phyloP scores from a whole-genome alignment of 352 stramenopile species.

The Phytophthora megakarya region DNA sequence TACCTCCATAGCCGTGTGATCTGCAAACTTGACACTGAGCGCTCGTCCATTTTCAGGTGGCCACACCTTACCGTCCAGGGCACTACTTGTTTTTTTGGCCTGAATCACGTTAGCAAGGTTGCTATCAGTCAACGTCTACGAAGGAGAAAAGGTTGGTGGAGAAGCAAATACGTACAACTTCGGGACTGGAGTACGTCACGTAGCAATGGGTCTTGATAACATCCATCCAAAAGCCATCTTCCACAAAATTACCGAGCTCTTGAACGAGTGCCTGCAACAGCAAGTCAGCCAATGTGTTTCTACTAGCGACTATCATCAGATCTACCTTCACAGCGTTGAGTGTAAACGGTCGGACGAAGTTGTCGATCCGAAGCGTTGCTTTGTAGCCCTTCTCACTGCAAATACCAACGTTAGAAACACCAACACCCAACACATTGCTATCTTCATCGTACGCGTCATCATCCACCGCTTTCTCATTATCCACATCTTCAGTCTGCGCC shows the following conservation, averaged over 20 bases:
- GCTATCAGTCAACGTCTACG: neutral
- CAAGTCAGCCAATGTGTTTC: neutral
- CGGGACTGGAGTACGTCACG: constrained; percentile 64
- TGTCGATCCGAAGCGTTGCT: constrained; percentile 62
- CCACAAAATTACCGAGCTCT: constrained; percentile 56
- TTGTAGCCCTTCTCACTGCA: constrained; percentile 15
- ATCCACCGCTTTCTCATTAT: constrained; percentile 7
- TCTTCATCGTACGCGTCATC: constrained; percentile 15
- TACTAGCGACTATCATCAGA: neutral
- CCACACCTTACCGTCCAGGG: constrained; percentile 67
- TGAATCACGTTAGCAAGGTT: constrained; percentile 9
- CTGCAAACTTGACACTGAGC: constrained; percentile 45
- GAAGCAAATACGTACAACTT: constrained; percentile 40
- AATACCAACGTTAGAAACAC: constrained; percentile 1
- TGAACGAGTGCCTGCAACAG: constrained; percentile 56
- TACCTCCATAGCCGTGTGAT: constrained; percentile 59
- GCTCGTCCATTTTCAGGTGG: constrained; percentile 59
- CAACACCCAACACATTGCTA: neutral
- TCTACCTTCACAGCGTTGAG: constrained; percentile 73
- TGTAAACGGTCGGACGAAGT: constrained; percentile 78
- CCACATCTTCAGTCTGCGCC: neutral
- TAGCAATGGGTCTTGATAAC: constrained; percentile 89
- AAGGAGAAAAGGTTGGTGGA: neutral
- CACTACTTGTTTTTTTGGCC: constrained; percentile 51
- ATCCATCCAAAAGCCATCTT: constrained; percentile 89